phyloP scores from a whole-genome alignment of 352 stramenopile genomes.

The Phytophthora sojae region DNA sequence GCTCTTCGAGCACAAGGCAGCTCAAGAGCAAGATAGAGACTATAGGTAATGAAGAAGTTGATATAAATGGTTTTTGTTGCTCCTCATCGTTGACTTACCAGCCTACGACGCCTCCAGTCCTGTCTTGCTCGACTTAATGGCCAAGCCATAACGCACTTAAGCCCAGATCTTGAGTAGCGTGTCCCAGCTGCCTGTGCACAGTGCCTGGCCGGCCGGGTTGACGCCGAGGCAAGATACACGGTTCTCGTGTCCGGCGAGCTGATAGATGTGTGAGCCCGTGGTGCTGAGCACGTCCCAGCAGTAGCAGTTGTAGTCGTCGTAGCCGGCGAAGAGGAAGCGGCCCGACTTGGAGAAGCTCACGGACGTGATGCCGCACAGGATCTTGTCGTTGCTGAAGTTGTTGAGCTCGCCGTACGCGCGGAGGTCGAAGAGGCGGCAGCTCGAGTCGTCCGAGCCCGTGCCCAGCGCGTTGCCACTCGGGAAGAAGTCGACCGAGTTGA shows the following conservation, averaged over 20 bases:
- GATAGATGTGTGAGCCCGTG: conserved; percentile 90
- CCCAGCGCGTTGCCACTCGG: conserved; percentile 95
- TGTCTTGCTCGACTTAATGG: conserved; percentile 7
- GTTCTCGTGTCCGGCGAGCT: conserved; percentile 96
- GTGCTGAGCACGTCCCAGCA: conserved; percentile 97
- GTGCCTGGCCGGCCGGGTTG: conserved; percentile 94
- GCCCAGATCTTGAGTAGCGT: conserved; percentile 98
- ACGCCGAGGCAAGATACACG: conserved; percentile 97
- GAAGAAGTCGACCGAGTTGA: conserved; percentile 99
- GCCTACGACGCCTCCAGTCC: conserved; percentile 8
- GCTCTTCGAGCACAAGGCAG: neutral
- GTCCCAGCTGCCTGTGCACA: conserved; percentile 99
- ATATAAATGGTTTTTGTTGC: conserved; percentile 38
- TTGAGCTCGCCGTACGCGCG: conserved; percentile 97
- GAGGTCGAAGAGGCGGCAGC: conserved; percentile 97
- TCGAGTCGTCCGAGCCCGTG: conserved; percentile 98
- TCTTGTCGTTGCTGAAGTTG: conserved; percentile 97
- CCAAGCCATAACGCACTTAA: conserved; percentile 44
- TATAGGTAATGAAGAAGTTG: conserved; percentile 22
- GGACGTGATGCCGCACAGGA: conserved; percentile 97
- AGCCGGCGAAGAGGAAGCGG: conserved; percentile 97
- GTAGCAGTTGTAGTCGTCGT: conserved; percentile 98
- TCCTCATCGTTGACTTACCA: conserved; percentile 5
- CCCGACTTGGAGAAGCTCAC: conserved; percentile 96
- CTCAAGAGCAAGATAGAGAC: neutral